These are phyloP conservation scores for Talaromyces trachyspermus DNA, from an alignment of 495 filamentous ascomycete species.

Conservation along the genomic window DNA sequence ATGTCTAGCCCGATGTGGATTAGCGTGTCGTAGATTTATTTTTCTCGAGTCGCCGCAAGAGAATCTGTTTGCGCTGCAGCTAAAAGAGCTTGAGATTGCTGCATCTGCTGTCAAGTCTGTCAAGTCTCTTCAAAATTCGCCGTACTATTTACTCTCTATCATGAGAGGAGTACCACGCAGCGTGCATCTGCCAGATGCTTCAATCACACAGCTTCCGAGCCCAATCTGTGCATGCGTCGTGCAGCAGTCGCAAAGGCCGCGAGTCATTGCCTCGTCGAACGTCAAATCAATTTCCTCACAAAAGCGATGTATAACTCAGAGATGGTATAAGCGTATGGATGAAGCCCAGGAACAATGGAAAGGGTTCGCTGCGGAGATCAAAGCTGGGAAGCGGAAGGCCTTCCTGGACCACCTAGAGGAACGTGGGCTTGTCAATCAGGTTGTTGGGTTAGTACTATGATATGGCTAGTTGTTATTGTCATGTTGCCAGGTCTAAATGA, in stretches of 20 bases:
- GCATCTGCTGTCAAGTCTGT: too few relatives aligned
- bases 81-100: too few relatives aligned
- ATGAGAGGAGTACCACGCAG: not conserved
- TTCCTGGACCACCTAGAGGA: slow-evolving; percentile 69
- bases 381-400: slow-evolving; percentile 51
- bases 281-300: slow-evolving; percentile 14
- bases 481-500: too few relatives aligned
- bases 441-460: slow-evolving; percentile 70
- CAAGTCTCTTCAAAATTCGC: too few relatives aligned
- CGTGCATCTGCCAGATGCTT: not conserved
- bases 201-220: not conserved
- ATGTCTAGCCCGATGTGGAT: too few relatives aligned
- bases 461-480: too few relatives aligned
- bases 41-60: too few relatives aligned
- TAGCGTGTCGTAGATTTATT: too few relatives aligned
- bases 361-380: slow-evolving; percentile 45
- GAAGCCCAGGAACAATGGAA: slow-evolving; percentile 54
- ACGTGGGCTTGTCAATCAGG: slow-evolving; percentile 69
- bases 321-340: slow-evolving; percentile 43
- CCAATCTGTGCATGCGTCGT: not conserved
- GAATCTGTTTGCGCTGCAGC: too few relatives aligned
- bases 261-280: not conserved
- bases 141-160: too few relatives aligned
- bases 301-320: slow-evolving; percentile 40
- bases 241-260: slow-evolving; percentile 2